These are phyloP conservation scores for Xanthoconium separans DNA, from an alignment of 1,284 basidiomycete species.

Conservation along the genomic window DNA sequence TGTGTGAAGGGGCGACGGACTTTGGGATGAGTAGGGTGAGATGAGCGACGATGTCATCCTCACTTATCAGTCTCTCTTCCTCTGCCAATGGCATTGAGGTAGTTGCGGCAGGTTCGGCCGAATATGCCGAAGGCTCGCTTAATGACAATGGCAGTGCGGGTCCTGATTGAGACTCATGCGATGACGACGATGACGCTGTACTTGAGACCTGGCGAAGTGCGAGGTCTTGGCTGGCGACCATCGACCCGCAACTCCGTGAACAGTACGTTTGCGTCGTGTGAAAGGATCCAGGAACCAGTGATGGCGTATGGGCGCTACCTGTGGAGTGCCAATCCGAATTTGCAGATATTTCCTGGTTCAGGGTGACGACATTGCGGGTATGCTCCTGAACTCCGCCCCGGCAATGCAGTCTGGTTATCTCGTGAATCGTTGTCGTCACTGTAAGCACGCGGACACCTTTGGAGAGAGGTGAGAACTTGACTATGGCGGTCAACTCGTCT, in stretches of 20 bases:
- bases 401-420: conserved; percentile 58
- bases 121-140: neutral
- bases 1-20: conserved; percentile 61
- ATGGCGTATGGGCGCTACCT: conserved; percentile 30
- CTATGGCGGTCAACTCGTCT: conserved; percentile 75
- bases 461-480: conserved; percentile 84
- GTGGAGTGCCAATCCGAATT: conserved; percentile 44
- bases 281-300: conserved; percentile 22
- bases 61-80: conserved; percentile 28
- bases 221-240: conserved; percentile 15
- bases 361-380: conserved; percentile 58
- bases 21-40: conserved; percentile 48
- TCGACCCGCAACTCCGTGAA: conserved; percentile 16
- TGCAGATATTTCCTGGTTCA: conserved; percentile 73
- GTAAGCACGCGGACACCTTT: conserved; percentile 80
- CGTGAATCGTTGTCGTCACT: conserved; percentile 71
- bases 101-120: conserved; percentile 9
- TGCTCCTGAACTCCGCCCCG: conserved; percentile 60
- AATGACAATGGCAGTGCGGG: neutral
- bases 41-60: conserved; percentile 48
- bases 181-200: conserved; percentile 11
- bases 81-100: conserved; percentile 7
- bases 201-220: conserved; percentile 16
- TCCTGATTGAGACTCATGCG: conserved; percentile 7
- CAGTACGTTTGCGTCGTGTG: conserved; percentile 12